Conservation (phyloP, 768 basidiomycete genomes). For the Russula griseocarnosa region DNA sequence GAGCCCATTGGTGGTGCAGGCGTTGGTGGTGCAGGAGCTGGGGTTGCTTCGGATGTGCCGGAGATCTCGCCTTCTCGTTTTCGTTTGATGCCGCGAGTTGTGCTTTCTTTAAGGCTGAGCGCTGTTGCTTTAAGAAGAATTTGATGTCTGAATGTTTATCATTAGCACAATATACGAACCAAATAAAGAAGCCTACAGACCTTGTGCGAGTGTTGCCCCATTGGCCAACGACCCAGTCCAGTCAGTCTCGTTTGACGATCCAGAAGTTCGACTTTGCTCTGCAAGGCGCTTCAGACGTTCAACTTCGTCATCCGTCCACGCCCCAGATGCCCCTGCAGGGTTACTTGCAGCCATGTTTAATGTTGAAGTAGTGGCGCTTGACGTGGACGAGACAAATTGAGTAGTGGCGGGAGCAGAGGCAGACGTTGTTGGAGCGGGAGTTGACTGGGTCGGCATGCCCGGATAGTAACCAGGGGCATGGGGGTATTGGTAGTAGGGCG, state of each 20-base stretch:
- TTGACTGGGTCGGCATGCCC: slow-evolving; percentile 21
- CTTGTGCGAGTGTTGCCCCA: slow-evolving; percentile 74
- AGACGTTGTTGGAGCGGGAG: slow-evolving; percentile 26
- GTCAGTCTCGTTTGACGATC: slow-evolving; percentile 52
- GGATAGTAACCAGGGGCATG: slow-evolving; percentile 34
- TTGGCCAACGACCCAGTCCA: slow-evolving; percentile 72
- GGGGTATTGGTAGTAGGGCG: slow-evolving; percentile 61
- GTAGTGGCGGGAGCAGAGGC: slow-evolving; percentile 32
- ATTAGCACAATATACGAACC: not conserved
- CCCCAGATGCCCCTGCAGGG: slow-evolving; percentile 53
- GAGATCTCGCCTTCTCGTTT: slow-evolving; percentile 40
- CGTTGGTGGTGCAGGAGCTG: slow-evolving; percentile 2
- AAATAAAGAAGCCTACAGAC: slow-evolving; percentile 38
- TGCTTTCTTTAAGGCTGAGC: slow-evolving; percentile 75
- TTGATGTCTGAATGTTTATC: slow-evolving; percentile 54
- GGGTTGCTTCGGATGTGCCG: slow-evolving; percentile 11
- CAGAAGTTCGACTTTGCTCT: slow-evolving; percentile 55
- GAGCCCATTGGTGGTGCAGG: slow-evolving; percentile 21
- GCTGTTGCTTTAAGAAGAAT: slow-evolving; percentile 77
- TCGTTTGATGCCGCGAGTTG: slow-evolving; percentile 59
- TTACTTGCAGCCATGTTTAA: slow-evolving; percentile 25
- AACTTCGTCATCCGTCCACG: slow-evolving; percentile 77
- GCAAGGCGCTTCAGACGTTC: slow-evolving; percentile 64
- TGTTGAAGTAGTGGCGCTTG: slow-evolving; percentile 23
- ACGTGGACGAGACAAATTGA: slow-evolving; percentile 18